Evolutionary conservation across 1,284 basidiomycete genomes (phyloP), one percentile per base, ranked within the genome.

Genomic region (Volvariella surrecta): DNA sequence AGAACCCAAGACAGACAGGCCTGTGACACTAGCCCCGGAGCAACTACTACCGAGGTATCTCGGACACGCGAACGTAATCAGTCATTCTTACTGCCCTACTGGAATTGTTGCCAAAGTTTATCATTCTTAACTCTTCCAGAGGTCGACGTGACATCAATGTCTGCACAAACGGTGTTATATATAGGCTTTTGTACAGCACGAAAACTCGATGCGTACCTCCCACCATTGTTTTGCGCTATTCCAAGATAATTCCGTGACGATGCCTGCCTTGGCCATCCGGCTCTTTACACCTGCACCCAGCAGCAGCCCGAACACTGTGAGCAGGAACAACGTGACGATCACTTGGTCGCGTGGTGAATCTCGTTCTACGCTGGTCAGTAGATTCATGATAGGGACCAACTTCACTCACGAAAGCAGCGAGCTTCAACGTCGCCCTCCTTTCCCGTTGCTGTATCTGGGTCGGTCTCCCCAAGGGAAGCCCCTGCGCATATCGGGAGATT

Each of bases 371-470:
- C 37, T 16, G 31, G 47, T 19, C 24, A 46, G 44, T 46, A 50
- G 49, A 46, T n/a, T 37, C 53, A 51, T 45, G 55, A 55, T 49
- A 41, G 16, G 46, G 45, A 52, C 46, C 51, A 43, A 42, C 39
- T 40, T 18, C 51, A 78, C 91, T 56, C 64, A 94, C 92, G 90
- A 65, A 96, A 96, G 70, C 93, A 97, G 58, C 89, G 73, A 47
- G 92, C 92, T 66, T 94, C 89, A 30, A 97, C 89, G 61, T 96
- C 92, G 18, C 92, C 92, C 59, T 95, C 93, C 55, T 90, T 92
- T n/a, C 93, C 93, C 1, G 91, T 94, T 4, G 87, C 91, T 16
- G 86, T 91, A 61, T 97, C 92, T 17, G 83, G 86, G 63, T 97
- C 80, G 30, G 87, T 82, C 54, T 91, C 86, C 20, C 90, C 92